A percentile compares a stretch with the other conserved stretches of the same genome.
These are phyloP conservation scores for Cystobasidium tubakii DNA, from an alignment of 768 basidiomycete species.

Conservation along the genomic window DNA sequence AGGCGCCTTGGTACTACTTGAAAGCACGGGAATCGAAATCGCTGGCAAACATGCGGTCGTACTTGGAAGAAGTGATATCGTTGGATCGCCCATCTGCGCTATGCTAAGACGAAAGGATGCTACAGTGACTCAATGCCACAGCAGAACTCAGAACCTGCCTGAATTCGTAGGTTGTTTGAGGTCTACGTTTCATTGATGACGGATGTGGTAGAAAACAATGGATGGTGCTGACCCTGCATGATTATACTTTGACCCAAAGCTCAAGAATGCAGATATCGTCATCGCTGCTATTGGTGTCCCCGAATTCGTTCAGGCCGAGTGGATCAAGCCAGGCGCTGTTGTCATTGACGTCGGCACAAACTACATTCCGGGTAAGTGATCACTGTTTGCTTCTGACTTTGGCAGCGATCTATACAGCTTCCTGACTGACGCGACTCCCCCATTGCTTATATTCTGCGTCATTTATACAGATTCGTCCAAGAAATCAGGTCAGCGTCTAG, in stretches of 20 bases:
- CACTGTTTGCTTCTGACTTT: too few species aligned
- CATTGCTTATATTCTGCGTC: slow-evolving; percentile 12
- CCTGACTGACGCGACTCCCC: background rate
- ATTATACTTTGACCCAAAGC: slow-evolving; percentile 51
- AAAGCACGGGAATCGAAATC: slow-evolving; percentile 72
- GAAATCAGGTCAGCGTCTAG: slow-evolving; percentile 89
- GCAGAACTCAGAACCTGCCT: slow-evolving; percentile 73
- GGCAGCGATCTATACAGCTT: background rate
- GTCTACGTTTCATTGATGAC: too few species aligned
- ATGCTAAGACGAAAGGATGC: slow-evolving; percentile 85
- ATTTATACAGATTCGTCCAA: slow-evolving; percentile 68
- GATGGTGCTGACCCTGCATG: background rate
- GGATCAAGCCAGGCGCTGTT: slow-evolving; percentile 90
- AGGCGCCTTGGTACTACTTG: slow-evolving; percentile 81
- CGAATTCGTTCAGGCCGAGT: slow-evolving; percentile 81
- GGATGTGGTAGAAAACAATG: too few species aligned
- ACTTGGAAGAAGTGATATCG: slow-evolving; percentile 93
- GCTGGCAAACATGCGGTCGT: slow-evolving; percentile 80
- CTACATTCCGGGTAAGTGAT: slow-evolving; percentile 73
- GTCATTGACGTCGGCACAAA: slow-evolving; percentile 99
- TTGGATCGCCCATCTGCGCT: slow-evolving; percentile 87
- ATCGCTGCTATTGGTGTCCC: slow-evolving; percentile 95
- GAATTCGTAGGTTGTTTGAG: slow-evolving; percentile 60
- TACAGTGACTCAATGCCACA: slow-evolving; percentile 97
- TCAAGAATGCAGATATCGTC: slow-evolving; percentile 80